Evolutionary conservation across 345 rosid species (phyloP).

Genomic region (Syzygium jambos): DNA sequence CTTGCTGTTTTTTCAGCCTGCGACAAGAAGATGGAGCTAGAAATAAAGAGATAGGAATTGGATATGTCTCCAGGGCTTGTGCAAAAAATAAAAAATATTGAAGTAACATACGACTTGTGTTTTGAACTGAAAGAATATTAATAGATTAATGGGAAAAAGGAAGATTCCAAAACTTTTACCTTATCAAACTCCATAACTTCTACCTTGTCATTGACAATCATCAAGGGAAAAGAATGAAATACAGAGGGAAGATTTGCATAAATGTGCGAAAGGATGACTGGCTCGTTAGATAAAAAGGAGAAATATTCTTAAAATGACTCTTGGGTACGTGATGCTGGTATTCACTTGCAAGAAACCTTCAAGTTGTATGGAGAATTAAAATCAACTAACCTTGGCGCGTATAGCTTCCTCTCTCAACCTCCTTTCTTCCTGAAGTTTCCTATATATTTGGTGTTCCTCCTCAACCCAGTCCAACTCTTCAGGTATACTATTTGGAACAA

Average conservation of each 20-base stretch:
- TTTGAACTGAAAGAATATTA: background rate
- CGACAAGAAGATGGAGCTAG: constrained; percentile 3
- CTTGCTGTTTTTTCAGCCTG: constrained; percentile 62
- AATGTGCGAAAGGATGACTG: background rate
- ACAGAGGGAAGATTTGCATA: background rate
- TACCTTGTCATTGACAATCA: background rate
- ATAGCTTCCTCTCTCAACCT: constrained; percentile 58
- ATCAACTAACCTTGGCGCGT: constrained; percentile 55
- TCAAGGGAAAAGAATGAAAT: background rate
- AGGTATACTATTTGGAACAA: constrained; percentile 38
- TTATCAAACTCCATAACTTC: background rate
- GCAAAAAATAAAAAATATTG: background rate
- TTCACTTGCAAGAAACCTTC: background rate
- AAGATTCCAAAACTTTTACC: background rate
- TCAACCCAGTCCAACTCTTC: constrained; percentile 66
- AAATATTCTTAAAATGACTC: background rate
- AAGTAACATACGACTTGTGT: background rate
- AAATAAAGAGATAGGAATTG: background rate
- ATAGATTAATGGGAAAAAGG: background rate
- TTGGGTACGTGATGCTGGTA: background rate
- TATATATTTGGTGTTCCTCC: constrained; percentile 52
- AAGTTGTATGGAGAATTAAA: background rate
- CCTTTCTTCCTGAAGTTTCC: constrained; percentile 66
- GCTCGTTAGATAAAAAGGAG: background rate
- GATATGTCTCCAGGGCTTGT: background rate